Conservation (phyloP, 1,139 yeast genomes). For the Diutina mesorugosa region DNA sequence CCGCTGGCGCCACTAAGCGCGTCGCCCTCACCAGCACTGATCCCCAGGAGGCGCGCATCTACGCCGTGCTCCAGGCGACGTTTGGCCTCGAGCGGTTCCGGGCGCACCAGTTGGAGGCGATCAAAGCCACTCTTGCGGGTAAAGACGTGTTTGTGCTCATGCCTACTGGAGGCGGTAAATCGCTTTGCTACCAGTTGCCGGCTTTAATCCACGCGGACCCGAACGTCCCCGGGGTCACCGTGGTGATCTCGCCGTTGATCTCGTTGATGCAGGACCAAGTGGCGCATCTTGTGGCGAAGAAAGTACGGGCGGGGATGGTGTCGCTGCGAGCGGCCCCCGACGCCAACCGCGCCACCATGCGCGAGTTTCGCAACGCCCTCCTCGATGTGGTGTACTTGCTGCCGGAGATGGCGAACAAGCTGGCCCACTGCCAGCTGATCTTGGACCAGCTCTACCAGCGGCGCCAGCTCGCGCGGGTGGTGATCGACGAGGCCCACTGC, state of each 20-base stretch:
- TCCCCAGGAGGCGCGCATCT: slow-evolving; percentile 13
- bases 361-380: slow-evolving; percentile 37
- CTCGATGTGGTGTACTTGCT: slow-evolving; percentile 76
- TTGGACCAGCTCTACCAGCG: slow-evolving; percentile 44
- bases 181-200: slow-evolving; percentile 90
- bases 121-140: slow-evolving; percentile 69
- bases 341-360: slow-evolving; percentile 16
- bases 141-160: slow-evolving; percentile 86
- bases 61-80: slow-evolving; percentile 36
- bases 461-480: slow-evolving; percentile 63
- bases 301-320: slow-evolving; percentile 79
- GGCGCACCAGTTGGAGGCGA: slow-evolving; percentile 76
- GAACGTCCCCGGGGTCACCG: slow-evolving; percentile 63
- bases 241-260: slow-evolving; percentile 88
- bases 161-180: slow-evolving; percentile 99
- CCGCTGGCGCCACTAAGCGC: not conserved
- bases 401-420: slow-evolving; percentile 88
- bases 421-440: slow-evolving; percentile 54
- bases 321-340: slow-evolving; percentile 61
- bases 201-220: slow-evolving; percentile 68
- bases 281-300: slow-evolving; percentile 52
- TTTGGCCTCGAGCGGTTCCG: slow-evolving; percentile 65
- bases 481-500: slow-evolving; percentile 98
- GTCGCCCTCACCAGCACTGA: not conserved
- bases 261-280: slow-evolving; percentile 98